Base-by-base conservation (phyloP, 306 rosid species). In the Sindora glabra region DNA sequence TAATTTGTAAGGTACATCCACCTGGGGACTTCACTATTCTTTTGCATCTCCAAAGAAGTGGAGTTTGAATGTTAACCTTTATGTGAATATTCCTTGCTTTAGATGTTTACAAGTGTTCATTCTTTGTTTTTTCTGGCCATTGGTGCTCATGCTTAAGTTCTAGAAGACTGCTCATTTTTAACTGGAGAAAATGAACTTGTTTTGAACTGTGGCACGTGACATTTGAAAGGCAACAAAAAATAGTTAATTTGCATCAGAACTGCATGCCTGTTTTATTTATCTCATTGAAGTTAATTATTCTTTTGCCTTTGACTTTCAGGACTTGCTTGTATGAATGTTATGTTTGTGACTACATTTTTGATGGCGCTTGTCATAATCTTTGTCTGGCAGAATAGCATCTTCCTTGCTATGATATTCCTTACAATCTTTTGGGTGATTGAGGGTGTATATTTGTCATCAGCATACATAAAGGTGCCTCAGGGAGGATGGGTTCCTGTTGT, bases 401-500 rank as follows among this genome's bases (percentile, higher is more conserved):
- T 66, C 39, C 63, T 80, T 56, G 87, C 90, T 59, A 62, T 72
- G 17, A 29, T 57, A 27, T 89, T 89, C 58, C 79, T 89, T 39
- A 19, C 72, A 36, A 76, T 80, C 69, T 85, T 89, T 77, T 89
- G 96, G 94, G 69, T 76, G 52, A 56, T 89, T 30, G 96, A 89
- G 81, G 90, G 90, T 0, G 76, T 69, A 45, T 89, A 89, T 77
- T 64, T 89, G 29, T 83, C 90, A 52, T 68, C 96, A 45, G 96
- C 90, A 61, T 65, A 83, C 57, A 89, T 81, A 29, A 89, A 89
- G 72, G 94, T 89, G 18, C 94, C 90, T 57, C 90, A 83, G 79
- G 96, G 90, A 69, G 94, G 96, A 64, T 89, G 96, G 96, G 94
- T 80, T 48, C 96, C 96, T 26, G 78, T 89, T 30, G 90, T 74